Percentiles rank a stretch among this genome's conserved stretches.
These are phyloP conservation scores for Deinandra increscens DNA, from an alignment of 129 eudicot species.

Conservation along the genomic window DNA sequence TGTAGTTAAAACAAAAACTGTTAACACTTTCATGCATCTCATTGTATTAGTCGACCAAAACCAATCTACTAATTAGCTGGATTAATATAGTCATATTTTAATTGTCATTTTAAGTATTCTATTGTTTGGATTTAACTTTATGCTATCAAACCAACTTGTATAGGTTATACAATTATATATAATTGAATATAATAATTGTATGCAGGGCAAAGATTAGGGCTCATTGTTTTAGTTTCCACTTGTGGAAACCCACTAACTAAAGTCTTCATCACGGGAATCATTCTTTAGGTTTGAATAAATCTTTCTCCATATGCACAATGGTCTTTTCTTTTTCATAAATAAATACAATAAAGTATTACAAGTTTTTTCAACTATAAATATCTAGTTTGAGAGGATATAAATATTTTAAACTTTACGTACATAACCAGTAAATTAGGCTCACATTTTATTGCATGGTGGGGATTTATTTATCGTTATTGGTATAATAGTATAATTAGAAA, in stretches of 20 bases:
- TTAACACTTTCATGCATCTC: no score
- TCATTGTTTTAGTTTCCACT: slow-evolving; percentile 31
- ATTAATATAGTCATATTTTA: background rate
- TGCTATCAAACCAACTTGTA: no score
- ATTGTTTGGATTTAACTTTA: background rate
- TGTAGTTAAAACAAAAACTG: no score
- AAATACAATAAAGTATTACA: slow-evolving; percentile 14
- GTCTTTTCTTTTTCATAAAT: background rate
- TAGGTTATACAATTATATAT: slow-evolving; percentile 1
- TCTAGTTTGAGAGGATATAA: no score
- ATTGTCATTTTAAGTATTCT: background rate
- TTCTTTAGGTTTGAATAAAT: slow-evolving; percentile 10
- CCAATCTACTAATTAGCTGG: background rate
- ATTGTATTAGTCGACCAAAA: background rate
- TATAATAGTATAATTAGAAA: no score
- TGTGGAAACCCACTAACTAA: slow-evolving; percentile 20
- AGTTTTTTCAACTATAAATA: no score
- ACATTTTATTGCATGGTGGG: no score
- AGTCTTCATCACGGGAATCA: slow-evolving; percentile 1
- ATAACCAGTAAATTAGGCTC: no score
- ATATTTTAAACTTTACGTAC: no score
- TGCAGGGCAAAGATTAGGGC: slow-evolving; percentile 11
- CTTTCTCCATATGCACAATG: no score
- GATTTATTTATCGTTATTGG: no score
- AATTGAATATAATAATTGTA: no score